Evolutionary conservation across 2,329 filamentous ascomycete species (phyloP).

Genomic region (Penicillium sclerotigenum): DNA sequence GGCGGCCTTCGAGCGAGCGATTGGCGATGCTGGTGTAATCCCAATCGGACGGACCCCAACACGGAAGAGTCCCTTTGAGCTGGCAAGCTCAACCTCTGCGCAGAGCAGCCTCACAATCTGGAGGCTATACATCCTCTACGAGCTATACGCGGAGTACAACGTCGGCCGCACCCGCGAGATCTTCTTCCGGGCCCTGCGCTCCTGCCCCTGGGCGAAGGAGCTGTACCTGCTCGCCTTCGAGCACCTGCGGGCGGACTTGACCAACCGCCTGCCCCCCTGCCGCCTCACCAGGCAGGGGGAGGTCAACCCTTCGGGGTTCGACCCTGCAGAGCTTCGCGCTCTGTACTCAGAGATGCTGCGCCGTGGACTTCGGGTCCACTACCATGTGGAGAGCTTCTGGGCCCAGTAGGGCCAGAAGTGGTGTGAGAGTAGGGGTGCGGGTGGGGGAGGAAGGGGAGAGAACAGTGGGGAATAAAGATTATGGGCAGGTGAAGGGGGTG

Average conservation of each 20-base stretch:
- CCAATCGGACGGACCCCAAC: background rate
- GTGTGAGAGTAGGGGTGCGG: background rate
- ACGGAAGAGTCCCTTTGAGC: background rate
- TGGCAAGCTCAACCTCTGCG: slow-evolving; percentile 19
- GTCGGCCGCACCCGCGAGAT: slow-evolving; percentile 47
- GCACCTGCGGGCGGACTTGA: slow-evolving; percentile 32
- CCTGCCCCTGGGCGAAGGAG: slow-evolving; percentile 63
- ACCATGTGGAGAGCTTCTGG: background rate
- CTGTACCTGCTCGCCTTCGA: slow-evolving; percentile 58
- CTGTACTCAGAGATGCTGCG: slow-evolving; percentile 2
- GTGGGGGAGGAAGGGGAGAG: background rate
- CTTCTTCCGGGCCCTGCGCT: slow-evolving; percentile 55
- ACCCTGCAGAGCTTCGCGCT: slow-evolving; percentile 47
- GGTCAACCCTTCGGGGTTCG: slow-evolving; percentile 31
- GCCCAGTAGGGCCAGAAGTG: background rate
- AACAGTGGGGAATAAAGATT: background rate
- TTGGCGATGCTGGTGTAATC: slow-evolving; percentile 29
- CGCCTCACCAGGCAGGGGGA: background rate
- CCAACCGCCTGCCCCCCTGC: background rate
- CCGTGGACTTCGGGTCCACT: slow-evolving; percentile 3
- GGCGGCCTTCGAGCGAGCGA: slow-evolving; percentile 54
- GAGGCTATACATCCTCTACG: slow-evolving; percentile 53
- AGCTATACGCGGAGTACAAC: slow-evolving; percentile 39
- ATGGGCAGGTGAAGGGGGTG: background rate
- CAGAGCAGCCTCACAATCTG: slow-evolving; percentile 46